Evolutionary conservation across 805 yeast genomes (phyloP), one percentile per base, ranked within the genome.

Genomic region (Saccharomyces kudriavzevii): DNA sequence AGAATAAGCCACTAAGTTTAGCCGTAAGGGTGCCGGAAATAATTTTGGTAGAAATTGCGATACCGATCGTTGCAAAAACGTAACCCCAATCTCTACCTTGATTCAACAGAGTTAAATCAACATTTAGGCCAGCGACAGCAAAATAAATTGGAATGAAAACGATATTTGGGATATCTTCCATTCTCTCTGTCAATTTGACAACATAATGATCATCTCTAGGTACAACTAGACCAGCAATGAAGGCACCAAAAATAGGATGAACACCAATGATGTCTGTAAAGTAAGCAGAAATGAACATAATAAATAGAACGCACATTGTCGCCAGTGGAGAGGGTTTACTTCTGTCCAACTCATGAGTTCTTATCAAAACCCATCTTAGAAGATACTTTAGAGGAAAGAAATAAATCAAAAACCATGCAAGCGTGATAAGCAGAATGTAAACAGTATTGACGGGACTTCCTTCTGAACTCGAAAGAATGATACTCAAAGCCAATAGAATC

Each of bases 221-320:
- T 5, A 87, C 79, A 50, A 87, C 79, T 30, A 84, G 72, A 4
- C 96, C 96, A 11, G 83, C 81, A 69, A 87, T 76, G 62, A 87
- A 88, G 0, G 92, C 94, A 45, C 95, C 96, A 69, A 87, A 87
- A 60, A 87, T 87, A 0, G 94, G 87, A 68, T 87, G 95, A 10
- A 86, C 92, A 4, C 95, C 96, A 57, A 87, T 84, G 54, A 87
- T 85, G 65, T 86, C 91, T 1, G 95, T 87, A 65, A 81, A 85
- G 68, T 87, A 87, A 1, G 94, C 81, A 3, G 91, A 84, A 3
- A 78, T 66, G 55, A 87, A 79, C 58, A 82, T 83, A 53, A 81
- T 64, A 8, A 81, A 58, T 52, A 87, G 60, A 30, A 85, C 79
- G 30, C 77, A 63, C 69, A 82, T 70, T 55, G 85, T 79, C 40